phyloP scores from a whole-genome alignment of 2,329 filamentous ascomycete species.

The Trichoderma koningiopsis region DNA sequence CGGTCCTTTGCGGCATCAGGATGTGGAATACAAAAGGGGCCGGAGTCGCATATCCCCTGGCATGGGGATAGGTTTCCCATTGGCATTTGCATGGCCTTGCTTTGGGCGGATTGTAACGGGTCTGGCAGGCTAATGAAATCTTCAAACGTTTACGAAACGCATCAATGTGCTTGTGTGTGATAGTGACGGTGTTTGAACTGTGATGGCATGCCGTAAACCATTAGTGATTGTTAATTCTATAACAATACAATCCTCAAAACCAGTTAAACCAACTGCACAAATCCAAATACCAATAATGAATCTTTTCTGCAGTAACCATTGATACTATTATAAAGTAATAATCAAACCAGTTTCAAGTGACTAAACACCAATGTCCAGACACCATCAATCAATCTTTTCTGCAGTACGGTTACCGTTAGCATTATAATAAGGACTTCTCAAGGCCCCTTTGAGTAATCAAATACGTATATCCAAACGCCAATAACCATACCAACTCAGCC shows the following conservation, averaged over 20 bases:
- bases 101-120: slow-evolving; percentile 53
- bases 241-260: no score
- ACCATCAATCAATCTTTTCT: no score
- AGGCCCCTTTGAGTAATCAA: background rate
- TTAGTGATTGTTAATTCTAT: background rate
- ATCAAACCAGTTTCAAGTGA: no score
- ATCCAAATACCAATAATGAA: no score
- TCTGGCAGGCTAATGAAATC: slow-evolving; percentile 56
- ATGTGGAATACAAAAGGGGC: slow-evolving; percentile 35
- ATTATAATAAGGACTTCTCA: background rate
- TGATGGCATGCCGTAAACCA: background rate
- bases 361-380: no score
- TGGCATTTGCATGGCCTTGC: slow-evolving; percentile 57
- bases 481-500: background rate
- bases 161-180: background rate
- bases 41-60: slow-evolving; percentile 45
- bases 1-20: slow-evolving; percentile 14
- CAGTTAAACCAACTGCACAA: no score
- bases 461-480: background rate
- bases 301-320: no score
- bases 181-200: background rate
- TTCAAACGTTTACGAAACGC: slow-evolving; percentile 43
- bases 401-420: background rate
- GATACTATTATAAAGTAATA: no score
- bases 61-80: slow-evolving; percentile 45